A percentile compares a stretch with the other conserved stretches of the same genome.
Evolutionary conservation across 495 filamentous ascomycete genomes (phyloP).

Genomic region (Podospora pseudocomata): DNA sequence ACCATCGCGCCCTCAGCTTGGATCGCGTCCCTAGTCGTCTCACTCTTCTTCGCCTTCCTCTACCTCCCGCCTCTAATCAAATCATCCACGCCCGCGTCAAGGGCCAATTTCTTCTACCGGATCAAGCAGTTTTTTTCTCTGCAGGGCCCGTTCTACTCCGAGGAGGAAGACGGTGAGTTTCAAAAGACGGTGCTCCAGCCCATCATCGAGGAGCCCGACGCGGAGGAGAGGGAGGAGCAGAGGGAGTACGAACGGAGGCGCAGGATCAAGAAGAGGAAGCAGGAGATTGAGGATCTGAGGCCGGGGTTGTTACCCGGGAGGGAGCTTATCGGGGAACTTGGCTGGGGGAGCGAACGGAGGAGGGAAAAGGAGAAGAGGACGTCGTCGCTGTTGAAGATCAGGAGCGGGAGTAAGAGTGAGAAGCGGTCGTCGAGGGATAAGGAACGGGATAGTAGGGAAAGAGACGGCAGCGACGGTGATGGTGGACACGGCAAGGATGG

Average conservation of each 20-base stretch:
- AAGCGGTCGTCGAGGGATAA: neutral
- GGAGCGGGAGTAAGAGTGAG: neutral
- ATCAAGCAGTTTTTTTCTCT: neutral
- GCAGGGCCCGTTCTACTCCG: neutral
- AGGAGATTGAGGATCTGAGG: too few relatives aligned
- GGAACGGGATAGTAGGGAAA: conserved; percentile 10
- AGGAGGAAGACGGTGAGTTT: neutral
- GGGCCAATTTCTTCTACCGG: neutral
- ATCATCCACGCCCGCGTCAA: neutral
- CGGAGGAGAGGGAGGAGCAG: conserved; percentile 12
- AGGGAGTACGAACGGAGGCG: conserved; percentile 6
- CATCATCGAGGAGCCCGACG: conserved; percentile 22
- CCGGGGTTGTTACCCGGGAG: too few relatives aligned
- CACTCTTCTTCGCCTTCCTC: conserved; percentile 48
- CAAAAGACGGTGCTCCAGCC: conserved; percentile 8
- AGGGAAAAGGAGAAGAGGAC: neutral
- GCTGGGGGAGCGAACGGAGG: neutral
- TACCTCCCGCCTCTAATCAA: conserved; percentile 40
- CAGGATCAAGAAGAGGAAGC: conserved; percentile 3
- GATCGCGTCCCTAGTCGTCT: conserved; percentile 47
- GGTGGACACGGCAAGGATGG: conserved; percentile 60
- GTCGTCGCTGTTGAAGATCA: neutral
- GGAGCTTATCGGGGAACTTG: too few relatives aligned
- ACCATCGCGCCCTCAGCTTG: conserved; percentile 52
- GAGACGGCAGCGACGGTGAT: conserved; percentile 41